phyloP scores from a whole-genome alignment of 169 alveolate genomes.

The Eimeria nieschulzi region DNA sequence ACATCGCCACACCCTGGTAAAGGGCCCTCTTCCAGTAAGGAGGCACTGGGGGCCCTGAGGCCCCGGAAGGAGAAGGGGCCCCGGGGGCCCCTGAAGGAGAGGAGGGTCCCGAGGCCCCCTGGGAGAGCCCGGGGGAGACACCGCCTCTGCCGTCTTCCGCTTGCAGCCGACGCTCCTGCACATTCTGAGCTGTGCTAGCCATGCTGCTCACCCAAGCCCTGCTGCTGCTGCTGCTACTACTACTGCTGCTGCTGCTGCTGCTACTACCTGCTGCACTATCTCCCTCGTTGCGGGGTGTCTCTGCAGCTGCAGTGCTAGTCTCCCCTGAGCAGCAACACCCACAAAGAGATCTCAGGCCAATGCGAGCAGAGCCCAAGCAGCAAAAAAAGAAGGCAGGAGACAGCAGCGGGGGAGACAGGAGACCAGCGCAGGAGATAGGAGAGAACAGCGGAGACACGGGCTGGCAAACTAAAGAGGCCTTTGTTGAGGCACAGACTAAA shows the following conservation, averaged over 20 bases:
- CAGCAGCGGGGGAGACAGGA: too few species aligned
- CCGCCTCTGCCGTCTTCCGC: background rate
- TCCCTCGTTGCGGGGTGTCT: background rate
- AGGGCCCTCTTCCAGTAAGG: conserved; percentile 33
- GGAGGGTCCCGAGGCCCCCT: background rate
- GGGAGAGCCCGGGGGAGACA: background rate
- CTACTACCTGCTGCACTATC: background rate
- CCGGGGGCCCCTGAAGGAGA: background rate
- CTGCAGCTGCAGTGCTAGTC: background rate
- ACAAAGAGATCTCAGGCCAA: background rate
- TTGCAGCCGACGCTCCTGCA: background rate
- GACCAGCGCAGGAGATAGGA: too few species aligned
- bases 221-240: conserved; percentile 12
- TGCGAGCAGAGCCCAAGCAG: too few species aligned
- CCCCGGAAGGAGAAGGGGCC: background rate
- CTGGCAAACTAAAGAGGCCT: too few species aligned
- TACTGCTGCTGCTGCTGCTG: conserved; percentile 9
- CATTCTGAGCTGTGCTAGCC: background rate
- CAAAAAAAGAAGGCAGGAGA: too few species aligned
- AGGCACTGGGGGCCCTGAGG: background rate
- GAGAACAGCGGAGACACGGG: too few species aligned
- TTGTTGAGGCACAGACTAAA: too few species aligned
- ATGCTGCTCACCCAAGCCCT: conserved; percentile 15
- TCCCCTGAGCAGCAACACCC: background rate
- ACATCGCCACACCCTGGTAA: conserved; percentile 67